phyloP scores from a whole-genome alignment of 768 basidiomycete species.

The Sporobolomyces pararoseus region DNA sequence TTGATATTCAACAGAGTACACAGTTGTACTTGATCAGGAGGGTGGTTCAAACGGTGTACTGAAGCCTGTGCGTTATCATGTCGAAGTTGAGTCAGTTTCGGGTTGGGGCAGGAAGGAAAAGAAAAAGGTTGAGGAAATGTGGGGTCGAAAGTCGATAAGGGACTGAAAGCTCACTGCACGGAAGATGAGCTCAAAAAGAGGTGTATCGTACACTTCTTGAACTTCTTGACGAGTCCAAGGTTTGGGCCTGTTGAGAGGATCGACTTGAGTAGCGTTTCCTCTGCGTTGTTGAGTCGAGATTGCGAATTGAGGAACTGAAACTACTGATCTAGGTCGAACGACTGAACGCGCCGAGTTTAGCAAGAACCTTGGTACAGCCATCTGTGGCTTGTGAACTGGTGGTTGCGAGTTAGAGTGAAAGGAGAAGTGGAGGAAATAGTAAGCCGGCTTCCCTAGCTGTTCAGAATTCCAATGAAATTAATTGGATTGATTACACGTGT shows the following conservation, averaged over 20 bases:
- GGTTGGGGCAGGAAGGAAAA: too few relatives aligned
- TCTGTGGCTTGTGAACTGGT: background rate
- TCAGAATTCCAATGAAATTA: too few relatives aligned
- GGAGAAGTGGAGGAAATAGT: background rate
- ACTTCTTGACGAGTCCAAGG: constrained; percentile 74
- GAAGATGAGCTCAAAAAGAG: constrained; percentile 83
- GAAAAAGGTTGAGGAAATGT: constrained; percentile 1
- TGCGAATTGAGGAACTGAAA: background rate
- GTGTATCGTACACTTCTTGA: constrained; percentile 75
- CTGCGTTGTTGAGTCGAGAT: background rate
- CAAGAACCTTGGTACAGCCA: constrained; percentile 5
- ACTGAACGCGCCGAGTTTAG: constrained; percentile 11
- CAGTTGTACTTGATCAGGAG: constrained; percentile 84
- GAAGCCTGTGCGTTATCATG: constrained; percentile 51
- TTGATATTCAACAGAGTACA: constrained; percentile 99
- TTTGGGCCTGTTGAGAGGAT: constrained; percentile 14
- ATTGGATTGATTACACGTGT: too few relatives aligned
- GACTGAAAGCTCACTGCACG: constrained; percentile 56
- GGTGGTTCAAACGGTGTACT: constrained; percentile 79
- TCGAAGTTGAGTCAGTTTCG: background rate
- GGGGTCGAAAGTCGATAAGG: background rate
- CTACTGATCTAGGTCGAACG: background rate
- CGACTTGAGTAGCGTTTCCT: constrained; percentile 28
- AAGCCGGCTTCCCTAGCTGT: too few relatives aligned
- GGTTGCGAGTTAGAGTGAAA: background rate